These are phyloP conservation scores for Cercospora canescens DNA, from an alignment of 2,329 filamentous ascomycete genomes.

Conservation along the genomic window DNA sequence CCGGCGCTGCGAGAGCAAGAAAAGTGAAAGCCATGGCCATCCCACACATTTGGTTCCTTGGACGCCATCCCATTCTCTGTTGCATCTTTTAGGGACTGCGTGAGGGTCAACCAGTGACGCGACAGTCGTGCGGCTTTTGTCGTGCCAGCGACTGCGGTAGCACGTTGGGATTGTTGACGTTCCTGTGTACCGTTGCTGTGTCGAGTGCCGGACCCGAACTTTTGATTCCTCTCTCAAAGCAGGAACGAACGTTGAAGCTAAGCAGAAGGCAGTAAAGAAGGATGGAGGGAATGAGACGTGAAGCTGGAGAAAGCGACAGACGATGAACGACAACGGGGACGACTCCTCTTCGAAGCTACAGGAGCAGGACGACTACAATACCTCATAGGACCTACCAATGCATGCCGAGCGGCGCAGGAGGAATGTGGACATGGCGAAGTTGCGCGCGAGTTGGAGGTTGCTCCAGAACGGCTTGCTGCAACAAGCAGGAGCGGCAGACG, in stretches of 20 bases:
- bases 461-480: neutral
- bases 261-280: neutral
- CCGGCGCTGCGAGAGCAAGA: slow-evolving; percentile 4
- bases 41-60: neutral
- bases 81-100: neutral
- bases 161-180: neutral
- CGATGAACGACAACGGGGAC: neutral
- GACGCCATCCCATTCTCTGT: neutral
- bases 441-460: neutral
- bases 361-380: neutral
- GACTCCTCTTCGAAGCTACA: too few species aligned
- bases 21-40: neutral
- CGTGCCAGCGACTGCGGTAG: neutral
- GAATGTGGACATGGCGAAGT: neutral
- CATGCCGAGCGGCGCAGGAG: slow-evolving; percentile 5
- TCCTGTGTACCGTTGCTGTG: neutral
- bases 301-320: neutral
- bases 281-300: neutral
- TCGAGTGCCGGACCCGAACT: slow-evolving; percentile 2
- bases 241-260: neutral
- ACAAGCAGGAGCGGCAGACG: neutral
- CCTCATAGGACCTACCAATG: neutral
- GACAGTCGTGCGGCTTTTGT: neutral
- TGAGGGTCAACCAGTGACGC: neutral
- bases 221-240: neutral